phyloP scores from a whole-genome alignment of 1,284 basidiomycete genomes.

The Chalciporus sp. region DNA sequence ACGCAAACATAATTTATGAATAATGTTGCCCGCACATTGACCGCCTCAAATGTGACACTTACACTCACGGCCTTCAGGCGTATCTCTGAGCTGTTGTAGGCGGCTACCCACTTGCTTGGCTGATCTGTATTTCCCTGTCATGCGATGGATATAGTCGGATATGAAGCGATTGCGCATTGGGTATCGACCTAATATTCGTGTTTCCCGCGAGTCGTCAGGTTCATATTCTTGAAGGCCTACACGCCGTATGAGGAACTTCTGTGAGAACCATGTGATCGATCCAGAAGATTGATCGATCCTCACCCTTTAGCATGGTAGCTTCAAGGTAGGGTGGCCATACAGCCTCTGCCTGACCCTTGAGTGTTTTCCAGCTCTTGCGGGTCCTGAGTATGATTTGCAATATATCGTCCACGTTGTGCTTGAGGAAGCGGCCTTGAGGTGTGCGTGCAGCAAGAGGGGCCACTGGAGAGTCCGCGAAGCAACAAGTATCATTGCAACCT shows the following conservation, averaged over 20 bases:
- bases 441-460: constrained; percentile 6
- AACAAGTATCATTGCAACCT: not conserved
- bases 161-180: constrained; percentile 76
- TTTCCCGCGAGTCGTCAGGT: constrained; percentile 69
- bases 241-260: constrained; percentile 15
- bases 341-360: constrained; percentile 62
- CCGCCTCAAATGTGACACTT: constrained; percentile 34
- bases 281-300: constrained; percentile 14
- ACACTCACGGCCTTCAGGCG: constrained; percentile 65
- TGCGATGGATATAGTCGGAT: constrained; percentile 65
- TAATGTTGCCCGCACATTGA: constrained; percentile 31
- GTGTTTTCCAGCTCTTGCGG: constrained; percentile 74
- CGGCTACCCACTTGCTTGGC: constrained; percentile 76
- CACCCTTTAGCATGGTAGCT: constrained; percentile 73
- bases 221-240: constrained; percentile 59
- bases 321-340: constrained; percentile 79
- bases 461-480: constrained; percentile 8
- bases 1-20: constrained; percentile 32
- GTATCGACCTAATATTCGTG: constrained; percentile 67
- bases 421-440: constrained; percentile 12
- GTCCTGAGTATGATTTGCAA: constrained; percentile 66
- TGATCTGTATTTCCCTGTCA: constrained; percentile 63
- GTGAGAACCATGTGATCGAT: constrained; percentile 20
- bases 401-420: constrained; percentile 43
- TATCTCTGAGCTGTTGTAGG: constrained; percentile 70